Base-by-base conservation (phyloP, 805 yeast genomes). In the Peterozyma toletana region DNA sequence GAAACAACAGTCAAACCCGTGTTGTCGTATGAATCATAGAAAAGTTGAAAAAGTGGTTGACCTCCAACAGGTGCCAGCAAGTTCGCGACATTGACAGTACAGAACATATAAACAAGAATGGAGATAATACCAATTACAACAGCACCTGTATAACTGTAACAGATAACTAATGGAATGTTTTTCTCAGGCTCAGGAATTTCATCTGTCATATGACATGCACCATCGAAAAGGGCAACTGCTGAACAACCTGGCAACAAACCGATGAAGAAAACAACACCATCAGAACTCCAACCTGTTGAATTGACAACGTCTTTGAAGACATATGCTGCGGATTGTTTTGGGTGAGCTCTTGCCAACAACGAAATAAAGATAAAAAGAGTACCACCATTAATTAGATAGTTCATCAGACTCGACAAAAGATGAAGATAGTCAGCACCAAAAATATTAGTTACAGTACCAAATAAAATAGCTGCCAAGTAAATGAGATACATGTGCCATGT, bases 151-250 rank as follows among this genome's bases (percentile, higher is more conserved):
- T 55, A 54, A 33, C 56, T 42, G 30, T 53, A 50, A 33, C 51
- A 42, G 54, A 55, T 56, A 3, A 56, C 60, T 33, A 51, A 49
- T 1, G 57, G 57, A 13, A 55, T 48, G 33, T 53, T 52, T 37
- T 42, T 53, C 40, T 50, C 53, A 1, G 59, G 56, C 11, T 47
- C 31, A 7, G 50, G 51, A 17, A 55, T 48, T 43, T 55, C 57
- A 42, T 53, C 56, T 5, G 59, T 52, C 53, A 52, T 52, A 43
- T 55, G 59, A 35, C 50, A 44, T 5, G 59, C 53, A 9, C 56
- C 58, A 41, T 56, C 60, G 37, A 51, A 55, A 40, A 56, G 41
- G 5, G 53, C 39, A 3, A 56, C 56, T 16, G 55, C 48, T 9
- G 58, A 54, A 40, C 53, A 47, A 31, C 54, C 47, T 11, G 58